Percentiles rank a stretch among this genome's conserved stretches.
Conservation (phyloP, 139 green algal species). For the Axilococcus clingmanii region DNA sequence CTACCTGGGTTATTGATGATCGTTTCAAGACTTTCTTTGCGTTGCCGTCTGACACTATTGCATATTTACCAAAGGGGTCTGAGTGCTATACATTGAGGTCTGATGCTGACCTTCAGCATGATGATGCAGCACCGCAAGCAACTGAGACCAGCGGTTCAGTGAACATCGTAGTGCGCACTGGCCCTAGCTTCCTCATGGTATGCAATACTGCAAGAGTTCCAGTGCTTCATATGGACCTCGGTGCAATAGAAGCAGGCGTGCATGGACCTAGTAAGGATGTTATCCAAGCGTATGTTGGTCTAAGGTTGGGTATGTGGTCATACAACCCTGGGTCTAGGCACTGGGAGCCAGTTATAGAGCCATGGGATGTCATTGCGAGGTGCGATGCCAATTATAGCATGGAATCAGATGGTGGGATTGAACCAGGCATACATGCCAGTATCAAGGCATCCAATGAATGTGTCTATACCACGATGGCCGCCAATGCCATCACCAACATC, state of each 20-base stretch:
- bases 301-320: constrained; percentile 37
- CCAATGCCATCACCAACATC: constrained; percentile 24
- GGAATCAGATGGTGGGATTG: constrained; percentile 25
- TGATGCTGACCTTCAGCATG: not conserved
- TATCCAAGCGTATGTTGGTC: constrained; percentile 36
- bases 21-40: constrained; percentile 40
- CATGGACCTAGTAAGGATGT: constrained; percentile 15
- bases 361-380: constrained; percentile 61
- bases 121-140: not conserved
- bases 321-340: constrained; percentile 43
- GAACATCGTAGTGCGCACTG: constrained; percentile 36
- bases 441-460: constrained; percentile 42
- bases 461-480: constrained; percentile 42
- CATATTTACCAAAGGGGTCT: not conserved
- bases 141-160: constrained; percentile 13
- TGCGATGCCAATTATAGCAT: constrained; percentile 30
- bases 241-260: constrained; percentile 21
- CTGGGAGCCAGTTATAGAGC: constrained; percentile 86
- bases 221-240: constrained; percentile 53
- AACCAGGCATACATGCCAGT: constrained; percentile 29
- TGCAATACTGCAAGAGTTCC: constrained; percentile 42
- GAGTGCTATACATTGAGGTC: not conserved
- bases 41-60: not conserved
- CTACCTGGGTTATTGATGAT: constrained; percentile 49
- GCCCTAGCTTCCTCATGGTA: constrained; percentile 36